These are phyloP conservation scores for Posidonia oceanica DNA, from an alignment of 116 monocot genomes.

Conservation along the genomic window DNA sequence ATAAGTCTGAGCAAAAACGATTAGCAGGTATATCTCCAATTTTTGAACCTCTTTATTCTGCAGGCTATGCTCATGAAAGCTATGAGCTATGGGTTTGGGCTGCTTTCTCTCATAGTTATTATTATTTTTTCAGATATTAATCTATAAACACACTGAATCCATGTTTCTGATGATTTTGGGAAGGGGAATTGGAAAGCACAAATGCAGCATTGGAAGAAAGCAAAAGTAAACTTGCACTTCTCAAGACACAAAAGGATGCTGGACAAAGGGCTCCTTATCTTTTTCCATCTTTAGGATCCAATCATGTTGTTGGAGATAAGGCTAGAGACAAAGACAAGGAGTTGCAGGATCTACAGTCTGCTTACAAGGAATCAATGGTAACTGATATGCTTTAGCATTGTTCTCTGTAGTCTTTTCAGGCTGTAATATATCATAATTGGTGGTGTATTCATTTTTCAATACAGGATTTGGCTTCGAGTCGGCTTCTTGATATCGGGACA, in stretches of 20 bases:
- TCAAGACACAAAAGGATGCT: slow-evolving; percentile 58
- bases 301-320: slow-evolving; percentile 28
- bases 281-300: slow-evolving; percentile 56
- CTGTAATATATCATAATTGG: background rate
- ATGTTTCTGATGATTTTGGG: slow-evolving; percentile 14
- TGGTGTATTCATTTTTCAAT: background rate
- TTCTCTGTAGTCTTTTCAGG: background rate
- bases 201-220: slow-evolving; percentile 69
- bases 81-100: no score
- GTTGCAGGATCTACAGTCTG: slow-evolving; percentile 58
- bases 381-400: background rate
- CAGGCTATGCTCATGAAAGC: background rate
- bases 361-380: slow-evolving; percentile 54
- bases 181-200: slow-evolving; percentile 59
- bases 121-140: slow-evolving; percentile 1
- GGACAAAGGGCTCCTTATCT: slow-evolving; percentile 35
- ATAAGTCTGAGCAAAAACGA: slow-evolving; percentile 54
- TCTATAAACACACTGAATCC: background rate
- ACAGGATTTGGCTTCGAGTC: slow-evolving; percentile 60
- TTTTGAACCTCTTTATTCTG: background rate
- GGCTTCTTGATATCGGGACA: slow-evolving; percentile 46
- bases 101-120: no score
- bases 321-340: slow-evolving; percentile 65
- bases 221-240: slow-evolving; percentile 33
- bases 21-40: slow-evolving; percentile 39